Evolutionary conservation across 2,329 filamentous ascomycete genomes (phyloP), one percentile per base, ranked within the genome.

Genomic region (Thielaviopsis punctulata): DNA sequence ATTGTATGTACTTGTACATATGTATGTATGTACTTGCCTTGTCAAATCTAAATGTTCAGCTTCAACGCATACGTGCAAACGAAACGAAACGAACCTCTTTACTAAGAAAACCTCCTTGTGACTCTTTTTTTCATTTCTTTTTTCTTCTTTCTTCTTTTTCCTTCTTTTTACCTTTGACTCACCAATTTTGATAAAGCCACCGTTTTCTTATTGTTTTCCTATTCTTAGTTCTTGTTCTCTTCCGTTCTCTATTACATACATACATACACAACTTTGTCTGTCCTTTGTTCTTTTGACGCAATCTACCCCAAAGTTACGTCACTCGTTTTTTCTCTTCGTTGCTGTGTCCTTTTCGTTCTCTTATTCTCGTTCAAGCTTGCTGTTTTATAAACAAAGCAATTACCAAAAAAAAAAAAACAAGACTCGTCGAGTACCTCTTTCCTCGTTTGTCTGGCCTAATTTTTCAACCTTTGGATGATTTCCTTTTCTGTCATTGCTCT

Each of bases 401-500:
- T 9, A 18, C n/a, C 4, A n/a, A 5, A 18, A 41, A 41, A 41
- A 41, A 41, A 41, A 41, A n/a, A 41, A 18, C n/a, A 41, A 41
- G 18, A 41, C 9, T 19, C 9, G 4, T n/a, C n/a, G n/a, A n/a
- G n/a, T n/a, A n/a, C n/a, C n/a, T n/a, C n/a, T 41, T 15, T n/a
- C 24, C 24, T 45, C 24, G 22, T 45, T 22, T 45, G 24, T 10
- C 44, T n/a, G 44, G 44, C 44, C 24, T 25, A 13, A 45, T 25
- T 6, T 18, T 18, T 19, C 30, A 3, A 15, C 13, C 30, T 4
- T 15, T n/a, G 13, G 13, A 15, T 18, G 18, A 41, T 41, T 27
- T 43, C 49, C 30, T 45, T 45, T 39, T 33, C 43, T 45, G 24
- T 50, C 36, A n/a, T n/a, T 25, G n/a, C n/a, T n/a, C n/a, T 43